phyloP scores from a whole-genome alignment of 2,329 filamentous ascomycete genomes.

The Cordyceps cateniannulata region DNA sequence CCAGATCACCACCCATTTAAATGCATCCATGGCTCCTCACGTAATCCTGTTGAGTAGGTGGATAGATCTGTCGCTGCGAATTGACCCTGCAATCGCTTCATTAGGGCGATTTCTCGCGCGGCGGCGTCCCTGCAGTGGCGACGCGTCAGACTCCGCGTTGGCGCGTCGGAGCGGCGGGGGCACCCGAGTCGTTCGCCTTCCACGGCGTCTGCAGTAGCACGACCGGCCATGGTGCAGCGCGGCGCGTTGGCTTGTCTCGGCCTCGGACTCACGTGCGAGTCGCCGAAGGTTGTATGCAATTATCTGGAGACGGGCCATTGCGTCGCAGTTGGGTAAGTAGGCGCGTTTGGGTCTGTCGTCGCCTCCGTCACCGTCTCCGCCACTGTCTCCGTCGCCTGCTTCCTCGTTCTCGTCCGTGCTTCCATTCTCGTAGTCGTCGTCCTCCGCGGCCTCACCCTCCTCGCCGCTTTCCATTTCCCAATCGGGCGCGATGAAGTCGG shows the following conservation, averaged over 20 bases:
- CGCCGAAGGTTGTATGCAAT: neutral
- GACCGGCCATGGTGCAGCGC: neutral
- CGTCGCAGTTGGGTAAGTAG: neutral
- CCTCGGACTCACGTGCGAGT: neutral
- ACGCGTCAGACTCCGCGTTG: neutral
- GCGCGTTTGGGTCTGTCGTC: neutral
- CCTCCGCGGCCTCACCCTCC: neutral
- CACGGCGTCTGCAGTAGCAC: neutral
- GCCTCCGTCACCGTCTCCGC: neutral
- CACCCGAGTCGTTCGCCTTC: neutral
- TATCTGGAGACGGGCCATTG: neutral
- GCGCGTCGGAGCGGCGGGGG: neutral
- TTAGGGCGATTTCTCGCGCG: neutral
- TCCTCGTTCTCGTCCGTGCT: neutral
- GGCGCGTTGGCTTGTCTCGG: neutral
- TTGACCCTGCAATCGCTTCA: neutral
- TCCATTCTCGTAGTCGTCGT: neutral
- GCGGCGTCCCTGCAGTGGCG: neutral
- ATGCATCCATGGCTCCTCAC: neutral
- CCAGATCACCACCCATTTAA: too few relatives aligned
- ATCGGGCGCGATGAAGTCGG: neutral
- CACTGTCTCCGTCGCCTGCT: neutral
- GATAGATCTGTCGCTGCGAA: neutral
- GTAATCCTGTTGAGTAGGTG: neutral
- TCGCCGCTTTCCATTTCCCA: neutral